Conservation (phyloP, 129 eudicot genomes). For the Flaveria ramosissima region DNA sequence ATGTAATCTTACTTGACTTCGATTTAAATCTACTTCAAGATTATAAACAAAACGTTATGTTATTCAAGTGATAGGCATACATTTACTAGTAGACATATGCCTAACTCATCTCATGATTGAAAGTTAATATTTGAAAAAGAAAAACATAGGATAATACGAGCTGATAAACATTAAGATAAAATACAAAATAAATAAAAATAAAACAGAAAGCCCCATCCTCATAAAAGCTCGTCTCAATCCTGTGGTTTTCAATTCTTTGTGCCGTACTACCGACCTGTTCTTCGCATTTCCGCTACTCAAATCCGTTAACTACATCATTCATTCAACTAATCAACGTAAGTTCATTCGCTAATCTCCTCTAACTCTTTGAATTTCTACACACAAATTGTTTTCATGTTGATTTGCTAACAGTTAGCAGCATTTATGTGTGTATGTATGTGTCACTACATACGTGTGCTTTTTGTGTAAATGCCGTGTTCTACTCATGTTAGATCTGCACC, state of each 20-base stretch:
- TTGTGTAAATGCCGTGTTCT: constrained; percentile 28
- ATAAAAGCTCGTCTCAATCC: constrained; percentile 58
- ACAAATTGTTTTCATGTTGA: constrained; percentile 28
- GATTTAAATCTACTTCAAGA: too few species aligned
- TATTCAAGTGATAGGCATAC: too few species aligned
- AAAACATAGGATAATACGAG: not conserved
- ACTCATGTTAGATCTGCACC: constrained; percentile 26
- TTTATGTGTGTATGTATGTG: constrained; percentile 22
- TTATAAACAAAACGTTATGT: too few species aligned
- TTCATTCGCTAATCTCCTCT: not conserved
- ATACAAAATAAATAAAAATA: constrained; percentile 10
- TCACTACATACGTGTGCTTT: constrained; percentile 51
- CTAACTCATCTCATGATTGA: not conserved
- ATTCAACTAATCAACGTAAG: constrained; percentile 43
- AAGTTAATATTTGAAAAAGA: not conserved
- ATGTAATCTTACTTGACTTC: too few species aligned
- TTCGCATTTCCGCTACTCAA: constrained; percentile 19
- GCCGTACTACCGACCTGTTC: constrained; percentile 51
- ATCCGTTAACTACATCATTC: constrained; percentile 23
- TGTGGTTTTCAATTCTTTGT: constrained; percentile 61
- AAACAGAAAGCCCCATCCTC: constrained; percentile 52
- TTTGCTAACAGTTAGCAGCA: constrained; percentile 4
- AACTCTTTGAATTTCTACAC: constrained; percentile 15
- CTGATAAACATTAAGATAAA: constrained; percentile 14
- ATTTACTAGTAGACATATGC: not conserved